phyloP scores from a whole-genome alignment of 768 basidiomycete genomes.

The Collybiopsis luxurians region DNA sequence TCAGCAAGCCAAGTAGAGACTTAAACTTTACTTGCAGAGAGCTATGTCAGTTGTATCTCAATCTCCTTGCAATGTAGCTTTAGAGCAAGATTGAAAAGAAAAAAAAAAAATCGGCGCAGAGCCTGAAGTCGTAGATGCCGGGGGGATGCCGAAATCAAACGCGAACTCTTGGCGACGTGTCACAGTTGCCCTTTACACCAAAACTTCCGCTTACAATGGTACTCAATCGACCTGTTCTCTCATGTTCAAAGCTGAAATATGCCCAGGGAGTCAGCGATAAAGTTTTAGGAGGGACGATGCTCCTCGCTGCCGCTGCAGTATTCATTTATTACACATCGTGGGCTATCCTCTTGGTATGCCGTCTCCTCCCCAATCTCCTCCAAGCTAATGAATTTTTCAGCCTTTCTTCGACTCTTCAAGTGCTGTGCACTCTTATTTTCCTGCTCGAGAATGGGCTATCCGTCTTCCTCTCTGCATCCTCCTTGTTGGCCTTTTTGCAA shows the following conservation, averaged over 20 bases:
- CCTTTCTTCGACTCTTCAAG: conserved; percentile 82
- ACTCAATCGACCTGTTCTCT: conserved; percentile 6
- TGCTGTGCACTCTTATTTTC: conserved; percentile 77
- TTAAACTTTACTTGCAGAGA: too few relatives aligned
- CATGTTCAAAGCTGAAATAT: conserved; percentile 5
- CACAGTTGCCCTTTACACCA: too few relatives aligned
- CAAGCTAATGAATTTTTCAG: conserved; percentile 28
- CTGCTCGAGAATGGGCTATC: conserved; percentile 89
- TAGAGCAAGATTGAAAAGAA: too few relatives aligned
- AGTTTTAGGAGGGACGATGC: conserved; percentile 73
- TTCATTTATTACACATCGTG: conserved; percentile 92
- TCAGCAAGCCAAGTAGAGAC: too few relatives aligned
- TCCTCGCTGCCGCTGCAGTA: conserved; percentile 69
- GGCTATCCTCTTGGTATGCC: conserved; percentile 81
- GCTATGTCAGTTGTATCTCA: too few relatives aligned
- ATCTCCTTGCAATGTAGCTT: too few relatives aligned
- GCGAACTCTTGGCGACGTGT: too few relatives aligned
- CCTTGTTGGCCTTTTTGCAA: conserved; percentile 73
- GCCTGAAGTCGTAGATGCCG: too few relatives aligned
- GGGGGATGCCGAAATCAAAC: too few relatives aligned
- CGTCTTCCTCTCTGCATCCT: conserved; percentile 83
- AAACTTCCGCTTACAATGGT: conserved; percentile 19
- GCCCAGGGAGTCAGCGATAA: conserved; percentile 80
- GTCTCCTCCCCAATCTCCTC: neutral
- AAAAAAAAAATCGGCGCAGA: too few relatives aligned